Conservation (phyloP, 2,329 filamentous ascomycete species). For the Scleromitrula shiraiana region DNA sequence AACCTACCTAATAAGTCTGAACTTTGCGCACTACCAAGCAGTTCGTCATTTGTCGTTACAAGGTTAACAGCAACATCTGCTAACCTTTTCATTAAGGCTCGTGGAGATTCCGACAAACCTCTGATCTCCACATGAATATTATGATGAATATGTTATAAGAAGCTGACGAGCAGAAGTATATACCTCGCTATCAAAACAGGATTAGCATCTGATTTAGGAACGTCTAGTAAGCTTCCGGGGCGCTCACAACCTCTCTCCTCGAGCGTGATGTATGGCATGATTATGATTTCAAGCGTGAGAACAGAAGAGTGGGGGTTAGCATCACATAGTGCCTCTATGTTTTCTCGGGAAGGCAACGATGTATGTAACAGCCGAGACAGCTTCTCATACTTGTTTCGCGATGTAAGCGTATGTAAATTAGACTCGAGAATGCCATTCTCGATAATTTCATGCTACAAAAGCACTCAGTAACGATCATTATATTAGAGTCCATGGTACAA, state of each 20-base stretch:
- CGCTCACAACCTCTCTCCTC: conserved; percentile 7
- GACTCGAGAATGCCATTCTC: not conserved
- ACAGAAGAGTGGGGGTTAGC: not conserved
- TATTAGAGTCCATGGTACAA: not conserved
- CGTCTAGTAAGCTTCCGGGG: conserved; percentile 16
- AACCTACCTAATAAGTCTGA: conserved; percentile 28
- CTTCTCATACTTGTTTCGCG: conserved; percentile 21
- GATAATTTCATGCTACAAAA: not conserved
- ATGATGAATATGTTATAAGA: conserved; percentile 22
- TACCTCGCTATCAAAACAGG: conserved; percentile 21
- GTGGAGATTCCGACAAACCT: conserved; percentile 14
- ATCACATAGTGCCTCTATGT: conserved; percentile 18
- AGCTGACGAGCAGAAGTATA: conserved; percentile 21
- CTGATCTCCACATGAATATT: conserved; percentile 12
- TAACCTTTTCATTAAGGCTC: conserved; percentile 19
- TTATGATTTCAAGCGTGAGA: not conserved
- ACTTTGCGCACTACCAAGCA: conserved; percentile 31
- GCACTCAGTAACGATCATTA: not conserved
- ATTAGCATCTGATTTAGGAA: conserved; percentile 16
- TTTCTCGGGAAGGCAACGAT: conserved; percentile 23
- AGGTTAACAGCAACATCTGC: conserved; percentile 21
- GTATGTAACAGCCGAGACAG: conserved; percentile 21
- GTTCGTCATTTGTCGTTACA: conserved; percentile 39
- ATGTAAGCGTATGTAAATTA: conserved; percentile 14
- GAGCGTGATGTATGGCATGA: conserved; percentile 12